Evolutionary conservation across 2,329 filamentous ascomycete species (phyloP), one percentile per base, ranked within the genome.

Genomic region (Trichoderma atroviride): DNA sequence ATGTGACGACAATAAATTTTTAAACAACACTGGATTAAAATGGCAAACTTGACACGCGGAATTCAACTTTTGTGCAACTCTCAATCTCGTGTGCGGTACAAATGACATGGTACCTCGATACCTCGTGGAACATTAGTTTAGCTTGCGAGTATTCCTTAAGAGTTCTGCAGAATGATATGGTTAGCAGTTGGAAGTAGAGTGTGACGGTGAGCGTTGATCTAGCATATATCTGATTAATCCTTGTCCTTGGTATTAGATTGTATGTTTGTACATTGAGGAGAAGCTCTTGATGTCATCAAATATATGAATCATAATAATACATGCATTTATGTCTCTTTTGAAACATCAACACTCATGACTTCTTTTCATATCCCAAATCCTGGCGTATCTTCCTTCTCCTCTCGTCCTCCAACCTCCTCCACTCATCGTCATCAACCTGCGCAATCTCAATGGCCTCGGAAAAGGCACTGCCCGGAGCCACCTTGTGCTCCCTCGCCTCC

Each of bases 401-500:
- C 66, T 75, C 74, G 22, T 74, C 75, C 62, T 79, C 79, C 74
- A 75, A 76, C 73, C 72, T 75, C 65, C 78, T 74, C 77, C 83
- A 83, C 74, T 84, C 83, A 24, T 82, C 81, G 56, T 87, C 84
- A 22, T 73, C 75, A 2, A 83, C 71, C 0, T 75, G 73, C 1
- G 80, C 79, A 71, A 75, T 74, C 16, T 81, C 81, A 53, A 85
- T 80, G 2, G 74, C 73, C 47, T 79, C 77, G 5, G 73, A 76
- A 71, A 89, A 89, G 0, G 81, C 83, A 2, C 80, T 78, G 1
- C 80, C 85, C 0, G 79, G 78, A n/a, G 77, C 72, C 6, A 95
- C 81, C 72, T 85, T 88, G 72, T 87, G 85, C 43, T 85, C 84
- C 74, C 96, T 88, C 68, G 90, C 85, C 78, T 91, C 87, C 96